Percentiles rank a stretch among this genome's conserved stretches.
These are phyloP conservation scores for Raffaelea ambrosiae DNA, from an alignment of 2,329 filamentous ascomycete genomes.

Conservation along the genomic window DNA sequence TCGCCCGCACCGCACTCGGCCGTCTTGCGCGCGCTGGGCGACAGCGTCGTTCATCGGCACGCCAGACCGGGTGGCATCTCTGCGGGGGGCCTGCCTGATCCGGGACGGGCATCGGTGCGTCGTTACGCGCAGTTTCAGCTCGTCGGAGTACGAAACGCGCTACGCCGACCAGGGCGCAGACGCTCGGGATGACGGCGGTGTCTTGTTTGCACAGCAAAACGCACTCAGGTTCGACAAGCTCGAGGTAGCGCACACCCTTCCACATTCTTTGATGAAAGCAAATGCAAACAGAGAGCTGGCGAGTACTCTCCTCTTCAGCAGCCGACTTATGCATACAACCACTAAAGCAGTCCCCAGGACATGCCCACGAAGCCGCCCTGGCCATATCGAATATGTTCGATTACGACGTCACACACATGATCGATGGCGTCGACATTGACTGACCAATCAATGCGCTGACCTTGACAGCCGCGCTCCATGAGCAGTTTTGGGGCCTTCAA, in stretches of 20 bases:
- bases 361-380: constrained; percentile 15
- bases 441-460: constrained; percentile 29
- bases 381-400: constrained; percentile 34
- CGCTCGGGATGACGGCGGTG: constrained; percentile 18
- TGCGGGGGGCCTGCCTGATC: constrained; percentile 18
- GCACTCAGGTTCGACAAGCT: constrained; percentile 5
- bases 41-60: constrained; percentile 14
- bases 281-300: background rate
- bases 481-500: constrained; percentile 22
- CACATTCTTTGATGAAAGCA: constrained; percentile 1
- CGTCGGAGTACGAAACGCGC: constrained; percentile 9
- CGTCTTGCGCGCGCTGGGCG: constrained; percentile 13
- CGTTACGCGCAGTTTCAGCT: constrained; percentile 16
- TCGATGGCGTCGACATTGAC: constrained; percentile 30
- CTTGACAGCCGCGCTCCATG: constrained; percentile 18
- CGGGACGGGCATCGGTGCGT: constrained; percentile 22
- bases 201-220: constrained; percentile 8
- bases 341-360: no score
- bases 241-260: constrained; percentile 18
- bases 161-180: background rate
- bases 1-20: constrained; percentile 17
- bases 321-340: no score
- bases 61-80: constrained; percentile 14
- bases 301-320: no score
- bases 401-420: constrained; percentile 22